Conservation (phyloP, 1,284 basidiomycete genomes). For the Coriolopsis trogii region DNA sequence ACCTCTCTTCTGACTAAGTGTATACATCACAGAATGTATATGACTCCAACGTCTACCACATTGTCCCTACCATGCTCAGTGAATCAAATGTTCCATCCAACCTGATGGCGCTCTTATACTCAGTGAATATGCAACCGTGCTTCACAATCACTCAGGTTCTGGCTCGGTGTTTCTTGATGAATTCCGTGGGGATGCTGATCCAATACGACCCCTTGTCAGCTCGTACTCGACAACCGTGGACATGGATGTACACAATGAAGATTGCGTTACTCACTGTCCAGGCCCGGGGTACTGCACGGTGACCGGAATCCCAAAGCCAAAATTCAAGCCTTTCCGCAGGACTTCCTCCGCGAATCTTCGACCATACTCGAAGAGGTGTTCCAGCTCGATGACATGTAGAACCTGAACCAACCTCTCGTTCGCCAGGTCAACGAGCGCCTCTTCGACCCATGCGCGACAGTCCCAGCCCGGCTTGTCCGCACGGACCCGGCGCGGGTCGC, state of each 20-base stretch:
- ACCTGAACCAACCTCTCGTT: neutral
- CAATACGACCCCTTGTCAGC: no score
- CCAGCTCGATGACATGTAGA: neutral
- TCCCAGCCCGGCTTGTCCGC: slow-evolving; percentile 11
- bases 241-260: no score
- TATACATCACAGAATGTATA: no score
- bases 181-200: slow-evolving; percentile 3
- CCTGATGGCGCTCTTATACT: no score
- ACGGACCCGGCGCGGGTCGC: slow-evolving; percentile 4
- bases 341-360: slow-evolving; percentile 12
- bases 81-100: no score
- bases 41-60: no score
- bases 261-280: slow-evolving; percentile 4
- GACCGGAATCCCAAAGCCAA: slow-evolving; percentile 8
- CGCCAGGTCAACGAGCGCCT: slow-evolving; percentile 13
- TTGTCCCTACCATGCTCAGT: no score
- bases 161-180: no score
- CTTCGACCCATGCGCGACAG: slow-evolving; percentile 19
- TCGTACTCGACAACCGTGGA: no score
- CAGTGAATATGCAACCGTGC: no score
- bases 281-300: slow-evolving; percentile 16
- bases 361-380: slow-evolving; percentile 12
- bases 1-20: no score
- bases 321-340: neutral
- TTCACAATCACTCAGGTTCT: no score